Percentiles rank a stretch among this genome's conserved stretches.
Conservation (phyloP, 1,284 basidiomycete species). For the Singerocomus inundabilis region DNA sequence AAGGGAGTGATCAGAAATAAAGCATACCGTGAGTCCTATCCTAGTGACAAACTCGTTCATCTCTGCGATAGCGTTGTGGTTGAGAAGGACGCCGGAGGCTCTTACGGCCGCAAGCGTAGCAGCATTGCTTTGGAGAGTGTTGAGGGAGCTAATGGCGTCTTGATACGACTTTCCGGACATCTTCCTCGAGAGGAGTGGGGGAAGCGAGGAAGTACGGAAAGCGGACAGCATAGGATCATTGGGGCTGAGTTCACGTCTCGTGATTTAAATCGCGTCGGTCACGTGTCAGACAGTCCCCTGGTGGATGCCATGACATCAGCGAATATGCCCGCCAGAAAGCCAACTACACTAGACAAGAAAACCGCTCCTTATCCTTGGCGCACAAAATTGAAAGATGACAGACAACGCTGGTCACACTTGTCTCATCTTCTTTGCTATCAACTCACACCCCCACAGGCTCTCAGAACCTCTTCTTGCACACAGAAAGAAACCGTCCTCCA, state of each 20-base stretch:
- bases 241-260: not conserved
- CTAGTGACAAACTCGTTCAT: slow-evolving; percentile 88
- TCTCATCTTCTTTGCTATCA: not conserved
- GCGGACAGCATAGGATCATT: slow-evolving; percentile 12
- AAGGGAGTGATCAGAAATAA: slow-evolving; percentile 2
- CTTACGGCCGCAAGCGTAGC: slow-evolving; percentile 84
- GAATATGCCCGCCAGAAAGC: slow-evolving; percentile 35
- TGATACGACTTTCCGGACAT: slow-evolving; percentile 58
- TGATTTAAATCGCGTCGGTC: slow-evolving; percentile 5
- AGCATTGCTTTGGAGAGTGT: slow-evolving; percentile 93
- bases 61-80: slow-evolving; percentile 78
- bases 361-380: slow-evolving; percentile 13
- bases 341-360: slow-evolving; percentile 19
- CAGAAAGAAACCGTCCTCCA: slow-evolving; percentile 39
- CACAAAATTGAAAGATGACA: slow-evolving; percentile 20
- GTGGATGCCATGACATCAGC: slow-evolving; percentile 32
- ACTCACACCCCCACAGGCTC: slow-evolving; percentile 23
- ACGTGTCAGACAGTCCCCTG: slow-evolving; percentile 15
- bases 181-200: slow-evolving; percentile 26
- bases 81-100: slow-evolving; percentile 70
- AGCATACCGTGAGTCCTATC: slow-evolving; percentile 79
- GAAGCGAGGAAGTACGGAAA: slow-evolving; percentile 15
- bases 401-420: slow-evolving; percentile 18
- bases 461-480: slow-evolving; percentile 34
- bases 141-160: slow-evolving; percentile 86